Evolutionary conservation across 768 basidiomycete genomes (phyloP), one percentile per base, ranked within the genome.

Genomic region (Suillus occidentalis): DNA sequence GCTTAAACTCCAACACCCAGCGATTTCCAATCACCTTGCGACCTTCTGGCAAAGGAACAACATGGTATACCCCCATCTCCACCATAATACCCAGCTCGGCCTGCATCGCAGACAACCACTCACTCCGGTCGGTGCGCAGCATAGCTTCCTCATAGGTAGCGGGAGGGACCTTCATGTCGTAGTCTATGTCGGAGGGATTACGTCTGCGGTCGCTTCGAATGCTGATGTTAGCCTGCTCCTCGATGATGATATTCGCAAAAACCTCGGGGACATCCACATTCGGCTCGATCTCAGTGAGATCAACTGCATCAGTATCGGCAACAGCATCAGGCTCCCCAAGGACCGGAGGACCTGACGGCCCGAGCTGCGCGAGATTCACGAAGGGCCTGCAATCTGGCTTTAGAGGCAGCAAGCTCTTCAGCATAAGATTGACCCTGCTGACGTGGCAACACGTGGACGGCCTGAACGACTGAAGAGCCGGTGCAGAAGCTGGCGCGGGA

Each of bases 61-160:
- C 16, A 9, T 2, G 0, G 8, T 60, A 60, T 0, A 60, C 40
- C 3, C 0, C 7, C 59, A 60, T 60, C 9, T 36, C 34, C 0
- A 20, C n/a, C 59, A 47, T 60, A 0, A 25, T 49, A 0, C 5
- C 22, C 1, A 60, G 20, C 25, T 60, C 59, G 1, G n/a, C n/a
- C 40, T 60, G 6, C 59, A 60, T 60, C 0, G 3, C 59, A 6
- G 4, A 4, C 4, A 37, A 18, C 59, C 59, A 60, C 4, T 12
- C 2, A 0, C 14, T 6, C 3, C 6, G 0, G 12, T 57, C 55
- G 0, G 13, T 1, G 6, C 6, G 12, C 1, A 18, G n/a, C 10
- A 34, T 57, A 0, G 55, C 55, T 0, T 43, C 43, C 8, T 43
- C 4, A 0, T 43, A 43, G 2, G 43, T 45, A 0, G 20, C 20